Evolutionary conservation across 768 basidiomycete genomes (phyloP), one percentile per base, ranked within the genome.

Genomic region (Lactarius psammicola): DNA sequence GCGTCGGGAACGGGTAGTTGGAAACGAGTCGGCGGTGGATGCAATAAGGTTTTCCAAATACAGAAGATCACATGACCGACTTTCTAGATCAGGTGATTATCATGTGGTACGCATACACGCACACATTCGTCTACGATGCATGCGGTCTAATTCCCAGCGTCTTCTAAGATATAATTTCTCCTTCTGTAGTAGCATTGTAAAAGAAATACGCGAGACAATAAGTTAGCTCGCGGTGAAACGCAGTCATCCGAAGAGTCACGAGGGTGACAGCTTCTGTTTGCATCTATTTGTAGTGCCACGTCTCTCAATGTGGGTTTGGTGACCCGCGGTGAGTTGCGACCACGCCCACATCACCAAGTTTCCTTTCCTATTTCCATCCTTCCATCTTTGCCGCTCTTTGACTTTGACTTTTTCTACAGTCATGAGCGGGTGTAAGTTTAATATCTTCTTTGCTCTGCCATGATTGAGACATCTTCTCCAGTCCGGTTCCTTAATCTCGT

Each of bases 401-500:
- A 69, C 60, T 4, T 59, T 69, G 68, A 68, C 64, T 30, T 61
- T 70, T 65, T 38, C 66, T 66, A 46, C 75, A 76, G 84, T 75
- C 76, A 91, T 92, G 89, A 90, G 89, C 83, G 89, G 89, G 71
- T 91, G 89, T 89, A 79, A 70, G 88, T 86, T 44, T 54, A 30
- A 3, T 66, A 28, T 34, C 30, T 23, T 18, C 13, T 62, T 33
- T 54, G 0, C 18, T 44, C n/a, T 42, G 18, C 40, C 18, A 3
- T 13, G 3, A 17, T 60, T 46, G 38, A 44, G n/a, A n/a, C 51
- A 33, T 33, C 10, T 0, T 55, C 26, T 44, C 30, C 72, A 96
- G 95, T 96, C 80, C 92, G 95, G 80, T 96, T 97, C 81, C 83
- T 98, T 74, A 95, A 96, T 81, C 93, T 96, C 75, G 95, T 97